phyloP scores from a whole-genome alignment of 805 yeast genomes.

The Candida montana region DNA sequence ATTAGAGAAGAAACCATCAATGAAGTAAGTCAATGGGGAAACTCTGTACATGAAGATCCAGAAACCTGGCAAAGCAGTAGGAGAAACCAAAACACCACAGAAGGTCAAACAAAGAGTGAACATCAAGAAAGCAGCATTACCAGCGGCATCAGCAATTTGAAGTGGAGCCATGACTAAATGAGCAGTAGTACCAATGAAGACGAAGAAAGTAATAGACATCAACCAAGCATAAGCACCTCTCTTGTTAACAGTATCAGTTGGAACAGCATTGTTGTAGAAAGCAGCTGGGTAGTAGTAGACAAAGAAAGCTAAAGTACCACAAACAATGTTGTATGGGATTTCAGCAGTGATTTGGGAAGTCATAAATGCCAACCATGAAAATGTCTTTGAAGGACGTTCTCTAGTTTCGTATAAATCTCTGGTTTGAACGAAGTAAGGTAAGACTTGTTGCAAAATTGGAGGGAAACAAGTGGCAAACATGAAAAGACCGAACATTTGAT shows the following conservation, averaged over 20 bases:
- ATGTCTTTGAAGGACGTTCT: slow-evolving; percentile 68
- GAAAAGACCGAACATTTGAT: slow-evolving; percentile 73
- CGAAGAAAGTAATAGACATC: slow-evolving; percentile 44
- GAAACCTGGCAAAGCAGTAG: slow-evolving; percentile 55
- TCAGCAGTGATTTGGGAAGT: slow-evolving; percentile 59
- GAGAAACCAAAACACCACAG: slow-evolving; percentile 69
- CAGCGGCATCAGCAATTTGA: slow-evolving; percentile 57
- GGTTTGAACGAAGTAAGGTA: slow-evolving; percentile 55
- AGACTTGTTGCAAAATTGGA: slow-evolving; percentile 55
- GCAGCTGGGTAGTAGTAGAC: slow-evolving; percentile 72
- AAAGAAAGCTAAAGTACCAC: slow-evolving; percentile 57
- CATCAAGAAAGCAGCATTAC: slow-evolving; percentile 48
- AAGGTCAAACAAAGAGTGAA: slow-evolving; percentile 59
- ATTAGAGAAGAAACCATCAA: slow-evolving; percentile 45
- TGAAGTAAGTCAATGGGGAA: slow-evolving; percentile 62
- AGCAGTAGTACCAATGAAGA: slow-evolving; percentile 52
- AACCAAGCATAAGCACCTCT: slow-evolving; percentile 45
- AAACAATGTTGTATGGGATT: slow-evolving; percentile 54
- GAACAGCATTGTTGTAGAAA: slow-evolving; percentile 57
- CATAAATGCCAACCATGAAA: slow-evolving; percentile 59
- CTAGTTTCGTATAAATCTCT: slow-evolving; percentile 66
- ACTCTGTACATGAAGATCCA: slow-evolving; percentile 74
- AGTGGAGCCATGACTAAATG: slow-evolving; percentile 52
- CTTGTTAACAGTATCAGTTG: slow-evolving; percentile 42
- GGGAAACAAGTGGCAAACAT: slow-evolving; percentile 56